A percentile compares a stretch with the other conserved stretches of the same genome.
phyloP scores from a whole-genome alignment of 2,329 filamentous ascomycete genomes.

The Aspergillus uvarum region DNA sequence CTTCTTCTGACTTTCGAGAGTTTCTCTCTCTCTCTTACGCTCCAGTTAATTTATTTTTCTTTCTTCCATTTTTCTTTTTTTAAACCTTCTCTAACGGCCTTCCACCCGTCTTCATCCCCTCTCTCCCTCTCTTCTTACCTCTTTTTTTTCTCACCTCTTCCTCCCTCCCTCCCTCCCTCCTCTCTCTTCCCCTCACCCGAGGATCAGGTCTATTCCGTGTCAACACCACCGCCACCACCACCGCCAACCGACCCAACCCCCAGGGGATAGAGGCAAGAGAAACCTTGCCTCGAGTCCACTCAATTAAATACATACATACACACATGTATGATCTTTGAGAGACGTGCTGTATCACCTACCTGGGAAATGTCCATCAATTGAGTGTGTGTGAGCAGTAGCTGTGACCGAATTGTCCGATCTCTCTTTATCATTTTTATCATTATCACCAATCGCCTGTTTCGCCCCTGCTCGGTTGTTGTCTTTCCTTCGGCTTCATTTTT shows the following conservation, averaged over 20 bases:
- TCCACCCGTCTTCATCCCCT: constrained; percentile 18
- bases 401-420: constrained; percentile 39
- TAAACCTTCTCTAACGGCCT: not conserved
- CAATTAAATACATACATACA: constrained; percentile 2
- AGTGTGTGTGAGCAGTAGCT: constrained; percentile 16
- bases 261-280: constrained; percentile 8
- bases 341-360: constrained; percentile 17
- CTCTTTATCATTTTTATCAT: constrained; percentile 15
- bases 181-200: constrained; percentile 3
- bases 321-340: constrained; percentile 15
- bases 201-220: constrained; percentile 5
- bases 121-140: constrained; percentile 51
- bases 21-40: no score
- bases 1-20: no score
- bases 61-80: constrained; percentile 15
- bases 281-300: constrained; percentile 14
- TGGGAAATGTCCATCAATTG: constrained; percentile 47
- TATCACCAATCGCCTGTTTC: constrained; percentile 15
- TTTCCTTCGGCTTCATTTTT: constrained; percentile 48
- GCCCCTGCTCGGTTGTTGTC: constrained; percentile 29
- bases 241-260: not conserved
- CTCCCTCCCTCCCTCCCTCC: constrained; percentile 55
- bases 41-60: constrained; percentile 13
- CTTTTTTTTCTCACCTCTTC: constrained; percentile 53
- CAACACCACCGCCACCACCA: constrained; percentile 5